Conservation (phyloP, 257 asterid genomes). For the Solanum chiquidenum region DNA sequence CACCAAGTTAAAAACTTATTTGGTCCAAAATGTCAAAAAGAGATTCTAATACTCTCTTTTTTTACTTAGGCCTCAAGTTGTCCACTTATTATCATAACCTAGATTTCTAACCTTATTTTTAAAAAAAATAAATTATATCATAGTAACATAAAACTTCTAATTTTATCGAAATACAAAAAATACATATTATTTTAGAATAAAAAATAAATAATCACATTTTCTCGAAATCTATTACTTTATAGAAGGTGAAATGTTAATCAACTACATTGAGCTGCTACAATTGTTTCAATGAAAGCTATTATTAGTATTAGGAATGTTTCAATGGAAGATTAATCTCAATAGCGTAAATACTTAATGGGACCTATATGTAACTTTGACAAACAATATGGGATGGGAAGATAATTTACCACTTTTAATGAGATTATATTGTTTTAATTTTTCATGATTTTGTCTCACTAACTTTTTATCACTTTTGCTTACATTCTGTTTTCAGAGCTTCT, state of each 20-base stretch:
- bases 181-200: background rate
- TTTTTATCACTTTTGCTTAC: constrained; percentile 20
- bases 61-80: background rate
- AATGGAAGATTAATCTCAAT: background rate
- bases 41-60: background rate
- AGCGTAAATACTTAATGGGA: background rate
- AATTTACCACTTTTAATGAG: background rate
- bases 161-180: background rate
- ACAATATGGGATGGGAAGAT: background rate
- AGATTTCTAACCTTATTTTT: no score
- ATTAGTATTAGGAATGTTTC: background rate
- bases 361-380: background rate
- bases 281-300: background rate
- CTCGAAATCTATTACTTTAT: background rate
- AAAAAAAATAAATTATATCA: background rate
- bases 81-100: background rate
- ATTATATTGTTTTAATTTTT: background rate
- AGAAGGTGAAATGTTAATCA: background rate
- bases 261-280: background rate
- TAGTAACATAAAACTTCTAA: background rate
- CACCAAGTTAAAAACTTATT: background rate
- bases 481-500: constrained; percentile 36
- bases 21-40: background rate
- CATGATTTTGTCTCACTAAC: background rate
- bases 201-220: background rate